These are phyloP conservation scores for Talaromyces sp. DNA, from an alignment of 2,329 filamentous ascomycete species.

Conservation along the genomic window DNA sequence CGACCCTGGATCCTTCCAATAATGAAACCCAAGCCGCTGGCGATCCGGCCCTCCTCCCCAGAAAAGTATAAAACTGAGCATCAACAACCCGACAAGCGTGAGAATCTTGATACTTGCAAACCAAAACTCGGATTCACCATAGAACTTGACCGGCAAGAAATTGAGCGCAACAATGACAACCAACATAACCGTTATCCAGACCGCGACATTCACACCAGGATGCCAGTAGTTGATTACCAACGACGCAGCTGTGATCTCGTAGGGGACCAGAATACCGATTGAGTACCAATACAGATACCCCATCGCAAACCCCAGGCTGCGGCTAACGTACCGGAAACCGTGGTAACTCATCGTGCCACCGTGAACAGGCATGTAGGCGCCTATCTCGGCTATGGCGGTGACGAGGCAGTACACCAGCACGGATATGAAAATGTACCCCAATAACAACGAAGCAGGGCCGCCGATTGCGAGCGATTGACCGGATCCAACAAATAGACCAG, in stretches of 20 bases:
- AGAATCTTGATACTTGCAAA: conserved; percentile 53
- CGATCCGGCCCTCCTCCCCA: conserved; percentile 51
- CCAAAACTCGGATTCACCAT: conserved; percentile 56
- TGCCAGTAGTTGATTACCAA: conserved; percentile 65
- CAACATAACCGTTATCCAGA: conserved; percentile 57
- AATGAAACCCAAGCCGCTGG: conserved; percentile 51
- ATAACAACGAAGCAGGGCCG: conserved; percentile 51
- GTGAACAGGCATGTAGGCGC: conserved; percentile 44
- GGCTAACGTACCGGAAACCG: conserved; percentile 42
- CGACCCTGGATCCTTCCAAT: conserved; percentile 49
- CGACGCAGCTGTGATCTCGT: conserved; percentile 63
- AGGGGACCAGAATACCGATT: conserved; percentile 47
- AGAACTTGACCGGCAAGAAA: conserved; percentile 48
- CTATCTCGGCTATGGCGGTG: conserved; percentile 44
- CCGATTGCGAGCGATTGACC: conserved; percentile 52
- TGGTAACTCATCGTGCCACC: conserved; percentile 45
- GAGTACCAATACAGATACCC: conserved; percentile 50
- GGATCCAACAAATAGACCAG: conserved; percentile 54
- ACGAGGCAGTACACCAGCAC: conserved; percentile 48
- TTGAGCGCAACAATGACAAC: conserved; percentile 55
- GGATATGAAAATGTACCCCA: conserved; percentile 53
- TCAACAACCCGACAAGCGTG: conserved; percentile 50
- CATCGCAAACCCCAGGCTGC: conserved; percentile 43
- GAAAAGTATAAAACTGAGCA: conserved; percentile 55
- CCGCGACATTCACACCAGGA: conserved; percentile 41